Conservation (phyloP, 1,284 basidiomycete genomes). For the Paramarasmius palmivorus region DNA sequence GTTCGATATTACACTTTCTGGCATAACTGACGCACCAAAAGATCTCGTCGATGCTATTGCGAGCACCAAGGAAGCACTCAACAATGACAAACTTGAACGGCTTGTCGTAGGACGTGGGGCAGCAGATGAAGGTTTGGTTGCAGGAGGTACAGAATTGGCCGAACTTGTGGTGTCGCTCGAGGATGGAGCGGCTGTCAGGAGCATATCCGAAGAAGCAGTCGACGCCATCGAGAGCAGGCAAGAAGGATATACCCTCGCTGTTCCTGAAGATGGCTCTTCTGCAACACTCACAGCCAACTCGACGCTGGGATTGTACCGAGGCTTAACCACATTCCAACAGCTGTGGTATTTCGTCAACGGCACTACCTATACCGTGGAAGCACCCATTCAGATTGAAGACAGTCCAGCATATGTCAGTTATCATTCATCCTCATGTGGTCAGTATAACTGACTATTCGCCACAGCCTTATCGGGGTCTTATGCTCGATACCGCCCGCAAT, state of each 20-base stretch:
- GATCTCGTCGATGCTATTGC: slow-evolving; percentile 43
- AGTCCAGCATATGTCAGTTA: slow-evolving; percentile 62
- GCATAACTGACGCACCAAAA: slow-evolving; percentile 35
- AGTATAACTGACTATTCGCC: slow-evolving; percentile 11
- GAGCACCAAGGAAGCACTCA: slow-evolving; percentile 40
- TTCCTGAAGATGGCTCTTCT: slow-evolving; percentile 59
- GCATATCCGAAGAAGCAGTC: slow-evolving; percentile 58
- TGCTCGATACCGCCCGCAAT: slow-evolving; percentile 73
- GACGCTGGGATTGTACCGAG: slow-evolving; percentile 77
- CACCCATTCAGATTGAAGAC: slow-evolving; percentile 62
- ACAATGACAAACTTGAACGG: slow-evolving; percentile 50
- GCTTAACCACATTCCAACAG: slow-evolving; percentile 82
- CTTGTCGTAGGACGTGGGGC: slow-evolving; percentile 53
- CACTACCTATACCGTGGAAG: slow-evolving; percentile 55
- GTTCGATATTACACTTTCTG: slow-evolving; percentile 48
- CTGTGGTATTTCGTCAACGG: slow-evolving; percentile 63
- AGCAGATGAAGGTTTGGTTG: slow-evolving; percentile 34
- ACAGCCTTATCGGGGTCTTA: slow-evolving; percentile 77
- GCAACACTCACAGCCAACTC: slow-evolving; percentile 71
- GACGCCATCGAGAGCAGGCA: slow-evolving; percentile 52
- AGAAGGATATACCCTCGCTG: slow-evolving; percentile 67
- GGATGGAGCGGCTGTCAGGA: slow-evolving; percentile 28
- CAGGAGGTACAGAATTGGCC: slow-evolving; percentile 26
- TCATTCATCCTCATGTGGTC: neutral
- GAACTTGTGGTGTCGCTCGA: slow-evolving; percentile 44